Base-by-base conservation (phyloP, 139 green algal genomes). In the Chlamydomonas sphaeroides region DNA sequence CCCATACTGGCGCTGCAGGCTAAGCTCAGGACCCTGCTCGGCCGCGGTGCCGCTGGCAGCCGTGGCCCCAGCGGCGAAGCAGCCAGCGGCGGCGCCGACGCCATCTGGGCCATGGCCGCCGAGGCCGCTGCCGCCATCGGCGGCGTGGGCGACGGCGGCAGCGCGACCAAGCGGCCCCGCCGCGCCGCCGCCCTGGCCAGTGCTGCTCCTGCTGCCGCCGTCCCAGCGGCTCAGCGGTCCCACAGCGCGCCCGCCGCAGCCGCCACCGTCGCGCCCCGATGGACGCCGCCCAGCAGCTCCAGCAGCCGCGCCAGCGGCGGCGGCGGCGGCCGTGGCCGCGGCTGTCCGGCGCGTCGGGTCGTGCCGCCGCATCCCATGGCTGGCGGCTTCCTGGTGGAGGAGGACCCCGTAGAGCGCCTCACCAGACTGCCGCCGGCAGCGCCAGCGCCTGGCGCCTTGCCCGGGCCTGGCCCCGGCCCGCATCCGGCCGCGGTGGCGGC, bases 301-400 rank as follows among this genome's bases (percentile, higher is more conserved):
- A n/a, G n/a, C n/a, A n/a, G n/a, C n/a, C n/a, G n/a, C 6, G 51
- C 51, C 28, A 15, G 59, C 59, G 30, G 59, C 59, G 30, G 30
- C 30, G 30, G 30, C 36, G 59, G 59, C 28, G 7, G 28, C n/a
- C 51, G 36, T 6, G 51, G 33, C 23, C n/a, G 35, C 35, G 51
- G 49, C 49, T 1, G 32, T 7, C 49, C 49, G 11, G 21, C 51
- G 25, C 49, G 25, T 23, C 61, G 35, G 8, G 28, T 56, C 38
- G 56, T 56, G 35, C 72, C 72, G 2, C 72, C 72, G 25, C 56
- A 41, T 23, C 72, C 53, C 0, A 41, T 69, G 36, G 72, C 65
- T 0, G 72, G 72, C 30, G 72, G 72, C 25, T 79, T 79, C 56
- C 57, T 79, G 6, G 56, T 14, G 0, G 72, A 79, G 15, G 28